Percentiles rank a stretch among this genome's conserved stretches.
Conservation (phyloP, 202 grass and related monocot genomes). For the Panicum virgatum region DNA sequence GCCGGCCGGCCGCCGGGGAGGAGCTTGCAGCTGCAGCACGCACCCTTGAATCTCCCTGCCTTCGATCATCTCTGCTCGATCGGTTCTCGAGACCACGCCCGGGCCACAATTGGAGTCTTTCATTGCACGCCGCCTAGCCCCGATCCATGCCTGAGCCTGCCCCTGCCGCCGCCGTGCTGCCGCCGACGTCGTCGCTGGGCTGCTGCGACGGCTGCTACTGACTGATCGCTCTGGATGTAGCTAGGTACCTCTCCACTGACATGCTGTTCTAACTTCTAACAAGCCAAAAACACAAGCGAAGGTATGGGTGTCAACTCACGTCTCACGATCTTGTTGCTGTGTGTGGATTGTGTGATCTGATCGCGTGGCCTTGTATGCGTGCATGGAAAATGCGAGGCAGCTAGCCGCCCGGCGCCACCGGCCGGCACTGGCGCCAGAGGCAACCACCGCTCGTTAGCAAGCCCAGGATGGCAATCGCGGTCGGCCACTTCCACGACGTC, state of each 20-base stretch:
- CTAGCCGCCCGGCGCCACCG: not conserved
- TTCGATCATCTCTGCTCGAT: not conserved
- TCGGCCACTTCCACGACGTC: conserved; percentile 54
- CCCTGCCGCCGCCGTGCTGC: not conserved
- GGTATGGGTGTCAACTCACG: conserved; percentile 27
- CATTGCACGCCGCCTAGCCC: not conserved
- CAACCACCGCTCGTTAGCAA: not conserved
- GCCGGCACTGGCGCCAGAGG: conserved; percentile 17
- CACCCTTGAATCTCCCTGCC: conserved; percentile 12
- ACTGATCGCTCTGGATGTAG: conserved; percentile 44
- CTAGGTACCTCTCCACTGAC: conserved; percentile 30
- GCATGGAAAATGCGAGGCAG: conserved; percentile 2
- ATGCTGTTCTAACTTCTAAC: conserved; percentile 40
- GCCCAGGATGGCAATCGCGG: conserved; percentile 64
- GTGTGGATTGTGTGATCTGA: not conserved
- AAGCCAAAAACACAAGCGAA: conserved; percentile 24
- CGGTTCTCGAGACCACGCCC: not conserved
- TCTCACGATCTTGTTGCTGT: not conserved
- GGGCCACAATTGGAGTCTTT: not conserved
- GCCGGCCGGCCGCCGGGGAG: not conserved
- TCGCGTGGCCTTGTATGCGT: too few species aligned
- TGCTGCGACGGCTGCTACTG: conserved; percentile 11
- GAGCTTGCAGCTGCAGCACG: not conserved
- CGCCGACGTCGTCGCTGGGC: conserved; percentile 6
- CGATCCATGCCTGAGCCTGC: conserved; percentile 44